phyloP scores from a whole-genome alignment of 2,329 filamentous ascomycete species.

The Lojkania enalia region DNA sequence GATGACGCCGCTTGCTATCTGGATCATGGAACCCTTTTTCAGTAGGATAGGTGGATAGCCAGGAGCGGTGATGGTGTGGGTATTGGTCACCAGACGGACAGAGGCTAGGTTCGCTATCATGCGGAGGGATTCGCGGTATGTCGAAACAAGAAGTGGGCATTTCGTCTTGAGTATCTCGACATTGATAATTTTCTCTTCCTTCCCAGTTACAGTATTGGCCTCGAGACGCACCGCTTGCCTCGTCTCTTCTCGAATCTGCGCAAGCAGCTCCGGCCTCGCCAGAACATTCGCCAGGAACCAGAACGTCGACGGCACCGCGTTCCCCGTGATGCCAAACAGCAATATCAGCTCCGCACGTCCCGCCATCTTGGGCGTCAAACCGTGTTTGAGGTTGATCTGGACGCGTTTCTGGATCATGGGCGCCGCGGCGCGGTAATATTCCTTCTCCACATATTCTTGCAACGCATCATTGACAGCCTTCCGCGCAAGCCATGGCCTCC shows the following conservation, averaged over 20 bases:
- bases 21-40: constrained; percentile 47
- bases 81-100: constrained; percentile 45
- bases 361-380: constrained; percentile 15
- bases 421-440: constrained; percentile 23
- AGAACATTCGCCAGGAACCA: constrained; percentile 51
- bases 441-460: constrained; percentile 25
- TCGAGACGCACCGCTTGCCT: constrained; percentile 3
- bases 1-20: constrained; percentile 52
- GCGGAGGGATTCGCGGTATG: constrained; percentile 53
- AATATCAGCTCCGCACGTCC: constrained; percentile 24
- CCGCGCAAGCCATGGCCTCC: constrained; percentile 41
- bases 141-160: constrained; percentile 49
- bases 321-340: constrained; percentile 46
- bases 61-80: constrained; percentile 43
- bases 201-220: neutral
- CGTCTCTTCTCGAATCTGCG: constrained; percentile 45
- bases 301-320: constrained; percentile 50
- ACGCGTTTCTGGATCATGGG: constrained; percentile 30
- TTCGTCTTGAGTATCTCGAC: constrained; percentile 14
- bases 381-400: constrained; percentile 19
- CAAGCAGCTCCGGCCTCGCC: constrained; percentile 43
- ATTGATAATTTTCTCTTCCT: constrained; percentile 10
- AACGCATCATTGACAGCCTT: constrained; percentile 24
- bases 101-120: constrained; percentile 44
- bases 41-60: constrained; percentile 41